phyloP scores from a whole-genome alignment of 2,329 filamentous ascomycete genomes.

The Botrytis aclada region DNA sequence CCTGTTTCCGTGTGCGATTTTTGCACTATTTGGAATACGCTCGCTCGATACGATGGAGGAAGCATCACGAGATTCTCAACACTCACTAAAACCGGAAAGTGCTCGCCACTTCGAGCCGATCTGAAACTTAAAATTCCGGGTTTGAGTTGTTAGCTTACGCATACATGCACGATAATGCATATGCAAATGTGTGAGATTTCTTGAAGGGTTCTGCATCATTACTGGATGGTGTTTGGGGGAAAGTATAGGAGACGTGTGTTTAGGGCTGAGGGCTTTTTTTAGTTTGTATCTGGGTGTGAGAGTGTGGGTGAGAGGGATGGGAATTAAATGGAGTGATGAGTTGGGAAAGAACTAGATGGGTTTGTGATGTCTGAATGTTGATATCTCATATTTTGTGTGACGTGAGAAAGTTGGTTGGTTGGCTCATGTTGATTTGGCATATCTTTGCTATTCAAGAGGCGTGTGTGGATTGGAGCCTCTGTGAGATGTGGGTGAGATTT shows the following conservation, averaged over 20 bases:
- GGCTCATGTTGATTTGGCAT: background rate
- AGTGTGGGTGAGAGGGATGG: background rate
- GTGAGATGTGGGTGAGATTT: background rate
- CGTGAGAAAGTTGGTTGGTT: conserved; percentile 2
- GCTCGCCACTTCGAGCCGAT: background rate
- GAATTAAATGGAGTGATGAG: background rate
- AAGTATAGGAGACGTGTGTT: background rate
- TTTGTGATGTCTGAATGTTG: background rate
- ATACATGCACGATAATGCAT: background rate
- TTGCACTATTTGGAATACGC: background rate
- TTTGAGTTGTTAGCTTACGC: background rate
- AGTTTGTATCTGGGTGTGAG: background rate
- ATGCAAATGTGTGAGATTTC: background rate
- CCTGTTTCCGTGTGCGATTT: background rate
- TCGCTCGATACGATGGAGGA: background rate
- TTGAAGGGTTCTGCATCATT: background rate
- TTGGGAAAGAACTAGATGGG: background rate
- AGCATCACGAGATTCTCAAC: background rate
- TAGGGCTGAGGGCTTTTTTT: background rate
- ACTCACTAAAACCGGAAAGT: background rate
- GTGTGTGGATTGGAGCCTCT: background rate
- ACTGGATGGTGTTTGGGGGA: background rate
- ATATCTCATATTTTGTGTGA: background rate
- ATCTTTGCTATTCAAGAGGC: background rate
- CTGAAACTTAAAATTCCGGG: background rate